Conservation (phyloP, 805 yeast genomes). For the Kurtzmaniella cleridarum region DNA sequence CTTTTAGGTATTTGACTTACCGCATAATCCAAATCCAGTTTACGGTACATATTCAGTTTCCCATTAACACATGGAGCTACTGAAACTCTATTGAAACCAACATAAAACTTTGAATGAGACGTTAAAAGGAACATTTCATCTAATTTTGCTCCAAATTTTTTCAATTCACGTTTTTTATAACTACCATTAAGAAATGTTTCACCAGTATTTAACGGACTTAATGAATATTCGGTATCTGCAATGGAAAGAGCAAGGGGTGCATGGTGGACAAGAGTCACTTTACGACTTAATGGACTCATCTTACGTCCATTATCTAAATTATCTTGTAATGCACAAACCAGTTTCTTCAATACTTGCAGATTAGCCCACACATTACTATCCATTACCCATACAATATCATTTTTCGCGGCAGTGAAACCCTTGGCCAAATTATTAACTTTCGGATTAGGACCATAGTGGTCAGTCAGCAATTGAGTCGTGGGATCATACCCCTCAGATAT, state of each 20-base stretch:
- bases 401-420: constrained; percentile 63
- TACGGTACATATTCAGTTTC: constrained; percentile 72
- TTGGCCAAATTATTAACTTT: constrained; percentile 83
- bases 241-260: constrained; percentile 61
- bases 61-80: constrained; percentile 91
- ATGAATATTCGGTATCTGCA: constrained; percentile 20
- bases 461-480: constrained; percentile 26
- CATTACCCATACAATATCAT: constrained; percentile 77
- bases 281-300: constrained; percentile 20
- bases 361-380: constrained; percentile 83
- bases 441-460: constrained; percentile 77
- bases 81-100: constrained; percentile 65
- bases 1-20: constrained; percentile 36
- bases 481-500: constrained; percentile 22
- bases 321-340: constrained; percentile 47
- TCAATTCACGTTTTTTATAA: constrained; percentile 10
- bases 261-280: constrained; percentile 74
- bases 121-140: constrained; percentile 85
- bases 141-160: constrained; percentile 53
- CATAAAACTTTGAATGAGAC: constrained; percentile 81
- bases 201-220: constrained; percentile 11
- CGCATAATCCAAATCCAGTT: constrained; percentile 57
- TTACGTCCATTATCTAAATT: constrained; percentile 49
- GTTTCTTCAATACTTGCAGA: constrained; percentile 58
- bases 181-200: background rate